Evolutionary conservation across 768 basidiomycete species (phyloP).

Genomic region (Lactarius evosmus): DNA sequence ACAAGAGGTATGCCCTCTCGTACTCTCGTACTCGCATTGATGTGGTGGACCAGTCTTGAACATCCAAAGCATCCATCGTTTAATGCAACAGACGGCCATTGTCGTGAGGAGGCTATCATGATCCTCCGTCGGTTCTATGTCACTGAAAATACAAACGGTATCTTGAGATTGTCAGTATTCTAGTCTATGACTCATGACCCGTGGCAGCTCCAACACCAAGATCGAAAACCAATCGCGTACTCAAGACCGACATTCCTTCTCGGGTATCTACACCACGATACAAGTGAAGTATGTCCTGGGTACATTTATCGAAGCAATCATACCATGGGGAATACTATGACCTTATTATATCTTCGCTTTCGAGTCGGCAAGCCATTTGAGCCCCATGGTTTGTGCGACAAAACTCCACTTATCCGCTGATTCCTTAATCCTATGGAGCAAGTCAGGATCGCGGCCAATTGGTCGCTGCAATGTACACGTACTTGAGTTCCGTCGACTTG

Average conservation of each 20-base stretch:
- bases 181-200: conserved; percentile 13
- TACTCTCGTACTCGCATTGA: not conserved
- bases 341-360: conserved; percentile 4
- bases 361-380: conserved; percentile 31
- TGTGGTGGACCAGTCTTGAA: conserved; percentile 44
- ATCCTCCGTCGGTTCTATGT: conserved; percentile 63
- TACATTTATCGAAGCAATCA: not conserved
- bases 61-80: conserved; percentile 78
- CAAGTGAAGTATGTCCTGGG: not conserved
- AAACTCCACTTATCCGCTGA: conserved; percentile 77
- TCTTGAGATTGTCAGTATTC: conserved; percentile 25
- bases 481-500: conserved; percentile 71
- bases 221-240: conserved; percentile 76
- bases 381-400: conserved; percentile 62
- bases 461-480: conserved; percentile 3
- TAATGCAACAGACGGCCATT: conserved; percentile 52
- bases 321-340: not conserved
- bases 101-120: conserved; percentile 59
- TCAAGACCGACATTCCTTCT: conserved; percentile 74
- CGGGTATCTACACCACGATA: conserved; percentile 21
- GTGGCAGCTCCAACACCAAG: conserved; percentile 81
- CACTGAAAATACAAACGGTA: conserved; percentile 91
- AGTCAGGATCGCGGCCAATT: not conserved
- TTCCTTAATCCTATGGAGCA: conserved; percentile 60
- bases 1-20: conserved; percentile 54